Evolutionary conservation across 2,329 filamentous ascomycete genomes (phyloP), one percentile per base, ranked within the genome.

Genomic region (Penicillium capsulatum): DNA sequence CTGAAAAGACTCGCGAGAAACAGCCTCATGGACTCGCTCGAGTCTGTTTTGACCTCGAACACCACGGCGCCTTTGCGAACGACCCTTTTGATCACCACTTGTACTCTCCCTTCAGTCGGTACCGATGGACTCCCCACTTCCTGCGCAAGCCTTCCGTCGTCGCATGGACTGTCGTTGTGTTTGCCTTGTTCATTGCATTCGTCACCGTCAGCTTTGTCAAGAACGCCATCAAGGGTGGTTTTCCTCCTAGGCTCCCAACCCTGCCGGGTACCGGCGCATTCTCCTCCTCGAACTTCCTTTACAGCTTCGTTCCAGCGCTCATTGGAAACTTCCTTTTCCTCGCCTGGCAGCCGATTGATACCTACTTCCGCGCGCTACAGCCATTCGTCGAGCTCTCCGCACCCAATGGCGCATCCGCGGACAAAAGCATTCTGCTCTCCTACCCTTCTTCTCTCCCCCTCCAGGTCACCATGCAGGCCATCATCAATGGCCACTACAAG

Each of bases 261-360:
- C 69, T 72, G 2, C 79, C 86, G 1, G 69, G 75, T 3, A 55
- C 66, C 0, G 71, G 70, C 17, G 86, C 84, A 13, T 96, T 94
- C 64, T 94, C 87, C 1, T 73, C 86, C 0, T 86, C 88, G 34
- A 88, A 95, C 64, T 96, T 96, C 66, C 68, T 95, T 35, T 96
- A 89, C 68, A 79, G 75, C 48, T 82, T 83, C 49, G 59, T 83
- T 14, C 80, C 80, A 0, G 67, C 73, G 0, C 42, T 80, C 3
- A 72, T 83, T 28, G 80, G 74, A 2, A 77, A 72, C 38, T 55
- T 81, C 20, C 67, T 81, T 30, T 79, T 81, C 56, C 74, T 83
- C 15, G 63, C 70, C 36, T 75, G 77, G 67, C 70, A 80, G 35
- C 73, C 77, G 6, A 69, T 82, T 47, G 79, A 83, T 56, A 70